Percentiles rank a stretch among this genome's conserved stretches.
Evolutionary conservation across 1,284 basidiomycete genomes (phyloP).

Genomic region (Ustanciosporium gigantosporum): DNA sequence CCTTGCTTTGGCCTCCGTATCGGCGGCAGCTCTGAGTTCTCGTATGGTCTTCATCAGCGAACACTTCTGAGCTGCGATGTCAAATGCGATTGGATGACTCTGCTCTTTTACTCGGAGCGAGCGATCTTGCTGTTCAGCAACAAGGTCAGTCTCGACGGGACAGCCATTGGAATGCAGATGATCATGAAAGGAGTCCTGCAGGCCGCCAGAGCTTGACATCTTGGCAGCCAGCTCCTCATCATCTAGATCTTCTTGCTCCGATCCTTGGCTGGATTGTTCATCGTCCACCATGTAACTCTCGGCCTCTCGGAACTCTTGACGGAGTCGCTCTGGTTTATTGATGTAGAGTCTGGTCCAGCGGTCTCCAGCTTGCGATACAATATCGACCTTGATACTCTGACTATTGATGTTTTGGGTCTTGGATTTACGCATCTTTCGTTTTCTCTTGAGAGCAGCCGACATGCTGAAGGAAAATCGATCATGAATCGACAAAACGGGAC

Average conservation of each 20-base stretch:
- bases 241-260: background rate
- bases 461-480: constrained; percentile 26
- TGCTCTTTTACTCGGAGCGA: background rate
- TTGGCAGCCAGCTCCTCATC: background rate
- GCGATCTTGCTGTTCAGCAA: background rate
- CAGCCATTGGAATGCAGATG: constrained; percentile 8
- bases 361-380: constrained; percentile 36
- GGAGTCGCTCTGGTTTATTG: constrained; percentile 26
- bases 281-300: constrained; percentile 42
- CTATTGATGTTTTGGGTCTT: constrained; percentile 13
- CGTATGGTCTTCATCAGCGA: constrained; percentile 29
- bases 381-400: constrained; percentile 40
- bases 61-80: constrained; percentile 29
- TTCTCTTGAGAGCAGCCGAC: constrained; percentile 11
- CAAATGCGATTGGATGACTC: constrained; percentile 14
- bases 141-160: background rate
- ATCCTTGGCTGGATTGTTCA: constrained; percentile 9
- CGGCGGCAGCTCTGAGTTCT: constrained; percentile 30
- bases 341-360: constrained; percentile 41
- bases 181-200: constrained; percentile 5
- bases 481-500: constrained; percentile 29
- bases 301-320: constrained; percentile 46
- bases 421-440: constrained; percentile 11
- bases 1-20: constrained; percentile 12
- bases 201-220: background rate